Evolutionary conservation across 139 green algal species (phyloP), one percentile per base, ranked within the genome.

Genomic region (Pleodorina starrii): DNA sequence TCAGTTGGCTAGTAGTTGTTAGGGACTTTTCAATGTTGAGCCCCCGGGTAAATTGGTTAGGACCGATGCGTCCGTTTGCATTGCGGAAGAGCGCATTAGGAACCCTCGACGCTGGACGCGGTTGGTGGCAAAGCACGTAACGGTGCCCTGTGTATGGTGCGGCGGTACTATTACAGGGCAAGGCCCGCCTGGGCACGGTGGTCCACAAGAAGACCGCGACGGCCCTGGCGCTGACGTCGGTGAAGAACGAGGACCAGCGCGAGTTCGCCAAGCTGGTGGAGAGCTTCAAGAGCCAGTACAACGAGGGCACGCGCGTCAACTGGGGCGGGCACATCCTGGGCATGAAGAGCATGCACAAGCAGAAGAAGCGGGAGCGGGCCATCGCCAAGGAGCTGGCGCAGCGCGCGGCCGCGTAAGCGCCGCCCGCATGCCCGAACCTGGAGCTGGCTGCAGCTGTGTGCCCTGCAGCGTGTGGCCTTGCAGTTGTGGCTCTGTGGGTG

Each of bases 121-220:
- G n/a, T n/a, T n/a, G n/a, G n/a, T n/a, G n/a, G n/a, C n/a, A n/a
- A n/a, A n/a, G n/a, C n/a, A n/a, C n/a, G n/a, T n/a, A n/a, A n/a
- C n/a, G n/a, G n/a, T n/a, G n/a, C n/a, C n/a, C n/a, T n/a, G n/a
- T n/a, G n/a, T n/a, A n/a, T n/a, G n/a, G n/a, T n/a, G n/a, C n/a
- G 54, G 54, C 54, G 54, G 25, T 9, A 21, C 21, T 12, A 48
- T 2, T 7, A 48, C 94, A 97, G 95, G 94, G 96, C 91, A 98
- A 98, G 94, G 96, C 97, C 36, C 95, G 97, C 90, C 93, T 99
- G 89, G 97, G 97, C 43, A 92, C 92, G 19, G 92, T 99, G 12
- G 98, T 99, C 87, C 98, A 99, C 97, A 97, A 99, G 96, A 99
- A 99, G 96, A 99, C 94, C 43, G 98, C 98, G 43, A 97, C 98